Evolutionary conservation across 306 rosid genomes (phyloP).

Genomic region (Carpinus viminea): DNA sequence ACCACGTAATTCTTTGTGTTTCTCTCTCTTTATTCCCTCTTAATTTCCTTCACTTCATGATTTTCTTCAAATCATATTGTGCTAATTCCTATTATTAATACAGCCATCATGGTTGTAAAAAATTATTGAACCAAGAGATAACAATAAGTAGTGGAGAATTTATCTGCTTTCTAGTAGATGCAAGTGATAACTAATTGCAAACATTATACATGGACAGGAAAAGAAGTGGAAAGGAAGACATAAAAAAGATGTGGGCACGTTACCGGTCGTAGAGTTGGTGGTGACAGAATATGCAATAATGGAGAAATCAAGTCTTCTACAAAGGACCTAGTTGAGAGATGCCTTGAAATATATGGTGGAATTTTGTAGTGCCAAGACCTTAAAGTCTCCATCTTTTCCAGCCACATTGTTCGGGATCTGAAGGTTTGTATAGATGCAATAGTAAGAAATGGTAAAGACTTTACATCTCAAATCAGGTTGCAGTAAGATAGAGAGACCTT

Average conservation of each 20-base stretch:
- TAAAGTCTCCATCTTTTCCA: conserved; percentile 69
- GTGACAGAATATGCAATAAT: conserved; percentile 79
- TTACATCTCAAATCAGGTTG: conserved; percentile 25
- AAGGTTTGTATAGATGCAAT: conserved; percentile 28
- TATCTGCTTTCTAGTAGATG: neutral
- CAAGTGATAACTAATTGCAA: neutral
- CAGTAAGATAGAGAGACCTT: conserved; percentile 51
- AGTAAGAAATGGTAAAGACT: conserved; percentile 15
- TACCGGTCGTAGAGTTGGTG: conserved; percentile 82
- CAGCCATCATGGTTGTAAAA: neutral
- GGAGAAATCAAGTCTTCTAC: conserved; percentile 85
- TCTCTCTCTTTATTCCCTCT: no score
- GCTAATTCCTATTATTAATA: neutral
- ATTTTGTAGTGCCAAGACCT: conserved; percentile 73
- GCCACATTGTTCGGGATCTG: conserved; percentile 64
- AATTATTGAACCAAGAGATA: neutral
- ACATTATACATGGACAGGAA: neutral
- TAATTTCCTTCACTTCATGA: no score
- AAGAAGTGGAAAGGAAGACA: conserved; percentile 8
- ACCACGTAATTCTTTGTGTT: no score
- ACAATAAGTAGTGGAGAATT: neutral
- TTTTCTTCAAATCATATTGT: no score
- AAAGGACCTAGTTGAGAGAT: conserved; percentile 63
- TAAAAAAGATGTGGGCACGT: conserved; percentile 30
- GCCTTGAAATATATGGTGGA: conserved; percentile 72